These are phyloP conservation scores for Hemileccinum rubropunctum DNA, from an alignment of 768 basidiomycete genomes.

Conservation along the genomic window DNA sequence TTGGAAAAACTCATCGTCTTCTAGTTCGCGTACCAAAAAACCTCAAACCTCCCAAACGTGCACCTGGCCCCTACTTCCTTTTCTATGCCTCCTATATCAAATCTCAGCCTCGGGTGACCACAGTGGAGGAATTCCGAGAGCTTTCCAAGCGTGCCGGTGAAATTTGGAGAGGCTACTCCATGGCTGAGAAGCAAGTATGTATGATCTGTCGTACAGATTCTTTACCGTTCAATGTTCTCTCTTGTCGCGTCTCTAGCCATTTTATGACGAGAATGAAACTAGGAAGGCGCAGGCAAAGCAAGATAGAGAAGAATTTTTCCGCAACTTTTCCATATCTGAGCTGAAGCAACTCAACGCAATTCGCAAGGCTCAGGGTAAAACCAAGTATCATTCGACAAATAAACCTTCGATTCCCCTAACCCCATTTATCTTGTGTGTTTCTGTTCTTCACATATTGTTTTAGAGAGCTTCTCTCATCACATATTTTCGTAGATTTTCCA, in stretches of 20 bases:
- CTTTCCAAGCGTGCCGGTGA: constrained; percentile 20
- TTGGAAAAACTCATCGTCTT: constrained; percentile 5
- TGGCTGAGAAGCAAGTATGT: constrained; percentile 36
- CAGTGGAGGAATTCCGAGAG: not conserved
- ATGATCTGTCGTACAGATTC: not conserved
- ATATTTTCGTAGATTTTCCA: constrained; percentile 16
- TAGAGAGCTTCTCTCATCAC: not conserved
- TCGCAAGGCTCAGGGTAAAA: constrained; percentile 27
- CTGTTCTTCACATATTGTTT: not conserved
- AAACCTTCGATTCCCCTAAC: constrained; percentile 1
- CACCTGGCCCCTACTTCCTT: constrained; percentile 23
- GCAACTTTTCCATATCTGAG: constrained; percentile 13
- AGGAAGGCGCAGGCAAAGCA: constrained; percentile 18
- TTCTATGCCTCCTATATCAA: constrained; percentile 22
- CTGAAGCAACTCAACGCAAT: constrained; percentile 33
- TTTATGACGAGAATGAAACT: constrained; percentile 17
- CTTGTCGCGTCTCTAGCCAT: constrained; percentile 20
- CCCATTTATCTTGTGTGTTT: constrained; percentile 28
- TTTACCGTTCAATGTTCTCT: not conserved
- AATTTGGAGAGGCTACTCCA: constrained; percentile 33
- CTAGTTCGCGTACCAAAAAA: constrained; percentile 14
- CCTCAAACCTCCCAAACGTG: constrained; percentile 28
- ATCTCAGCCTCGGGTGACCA: not conserved
- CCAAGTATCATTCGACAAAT: constrained; percentile 3
- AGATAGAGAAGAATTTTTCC: constrained; percentile 29